These are phyloP conservation scores for Penicillium malachiteum DNA, from an alignment of 495 filamentous ascomycete genomes.

Conservation along the genomic window DNA sequence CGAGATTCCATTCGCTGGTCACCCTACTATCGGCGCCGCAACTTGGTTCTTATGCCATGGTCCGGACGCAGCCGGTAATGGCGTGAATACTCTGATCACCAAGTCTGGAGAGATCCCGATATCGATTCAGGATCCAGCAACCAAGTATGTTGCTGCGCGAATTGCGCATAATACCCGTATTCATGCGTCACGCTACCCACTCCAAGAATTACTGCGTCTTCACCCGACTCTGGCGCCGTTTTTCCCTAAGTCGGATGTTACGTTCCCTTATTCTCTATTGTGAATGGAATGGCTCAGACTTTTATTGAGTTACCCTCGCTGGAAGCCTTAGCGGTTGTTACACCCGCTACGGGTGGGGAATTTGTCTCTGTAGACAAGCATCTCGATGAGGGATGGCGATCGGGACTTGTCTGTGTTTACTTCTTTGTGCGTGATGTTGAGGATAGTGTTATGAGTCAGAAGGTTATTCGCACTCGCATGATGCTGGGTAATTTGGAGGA, in stretches of 20 bases:
- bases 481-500: constrained; percentile 62
- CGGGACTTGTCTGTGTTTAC: constrained; percentile 52
- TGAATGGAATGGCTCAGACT: constrained; percentile 69
- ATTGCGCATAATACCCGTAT: constrained; percentile 68
- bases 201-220: constrained; percentile 31
- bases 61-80: constrained; percentile 28
- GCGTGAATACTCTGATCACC: constrained; percentile 46
- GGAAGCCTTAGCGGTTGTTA: constrained; percentile 33
- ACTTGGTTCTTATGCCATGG: constrained; percentile 47
- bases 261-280: constrained; percentile 33
- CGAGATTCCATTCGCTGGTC: constrained; percentile 75
- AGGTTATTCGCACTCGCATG: constrained; percentile 41
- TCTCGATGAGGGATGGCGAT: constrained; percentile 61
- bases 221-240: constrained; percentile 30
- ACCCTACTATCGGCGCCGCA: constrained; percentile 72
- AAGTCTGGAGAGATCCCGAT: constrained; percentile 64
- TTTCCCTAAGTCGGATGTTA: constrained; percentile 7
- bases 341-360: constrained; percentile 25
- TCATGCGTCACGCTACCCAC: constrained; percentile 43
- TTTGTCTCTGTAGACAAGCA: constrained; percentile 13
- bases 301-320: constrained; percentile 52
- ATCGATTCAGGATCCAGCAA: constrained; percentile 20
- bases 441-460: constrained; percentile 25
- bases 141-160: constrained; percentile 42
- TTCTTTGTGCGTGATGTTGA: constrained; percentile 54